A percentile compares a stretch with the other conserved stretches of the same genome.
Conservation (phyloP, 345 rosid genomes). For the Brassica carinata region DNA sequence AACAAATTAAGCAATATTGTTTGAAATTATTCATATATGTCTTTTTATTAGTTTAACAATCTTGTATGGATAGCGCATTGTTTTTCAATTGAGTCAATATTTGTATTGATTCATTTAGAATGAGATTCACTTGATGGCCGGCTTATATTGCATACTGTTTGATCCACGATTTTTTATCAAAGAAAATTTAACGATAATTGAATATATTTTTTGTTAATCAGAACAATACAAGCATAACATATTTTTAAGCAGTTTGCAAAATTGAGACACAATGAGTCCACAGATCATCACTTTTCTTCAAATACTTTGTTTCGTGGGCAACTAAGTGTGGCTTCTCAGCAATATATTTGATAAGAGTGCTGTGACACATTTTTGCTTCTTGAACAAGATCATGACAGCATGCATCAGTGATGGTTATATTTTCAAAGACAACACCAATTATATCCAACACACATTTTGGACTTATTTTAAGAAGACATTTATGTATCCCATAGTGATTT, state of each 20-base stretch:
- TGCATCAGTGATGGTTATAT: not conserved
- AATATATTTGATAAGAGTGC: not conserved
- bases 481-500: too few relatives aligned
- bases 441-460: too few relatives aligned
- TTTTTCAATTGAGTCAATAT: too few relatives aligned
- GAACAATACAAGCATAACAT: not conserved
- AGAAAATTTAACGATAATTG: not conserved
- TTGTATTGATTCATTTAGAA: not conserved
- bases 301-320: not conserved
- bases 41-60: not conserved
- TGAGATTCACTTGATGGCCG: not conserved
- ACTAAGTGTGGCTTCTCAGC: not conserved
- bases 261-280: not conserved
- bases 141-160: not conserved
- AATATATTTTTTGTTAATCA: too few relatives aligned
- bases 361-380: not conserved
- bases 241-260: not conserved
- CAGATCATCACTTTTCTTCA: not conserved
- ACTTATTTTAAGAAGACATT: too few relatives aligned
- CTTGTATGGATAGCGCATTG: not conserved
- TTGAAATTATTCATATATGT: too few relatives aligned
- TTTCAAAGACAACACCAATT: not conserved
- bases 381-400: not conserved
- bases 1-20: too few relatives aligned
- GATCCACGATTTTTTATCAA: not conserved